Base-by-base conservation (phyloP, 257 asterid genomes). In the Nicotiana benthamiana region DNA sequence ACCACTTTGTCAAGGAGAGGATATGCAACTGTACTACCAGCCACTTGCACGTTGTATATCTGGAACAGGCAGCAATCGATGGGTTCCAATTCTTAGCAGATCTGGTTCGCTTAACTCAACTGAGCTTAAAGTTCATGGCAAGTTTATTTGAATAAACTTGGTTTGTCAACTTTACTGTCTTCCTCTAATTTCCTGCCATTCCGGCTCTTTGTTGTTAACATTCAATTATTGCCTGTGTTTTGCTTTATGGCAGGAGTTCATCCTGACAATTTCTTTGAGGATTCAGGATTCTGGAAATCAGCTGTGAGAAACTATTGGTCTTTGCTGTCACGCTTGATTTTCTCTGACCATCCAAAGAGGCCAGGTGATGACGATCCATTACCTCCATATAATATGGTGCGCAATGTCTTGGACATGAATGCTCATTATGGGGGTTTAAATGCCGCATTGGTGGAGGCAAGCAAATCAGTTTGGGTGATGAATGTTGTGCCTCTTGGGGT, bases 341-440 rank as follows among this genome's bases (percentile, higher is more conserved):
- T 95, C 85, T 94, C 98, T 54, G 98, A 93, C 89, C 97, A 93
- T 89, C 98, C 98, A 17, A 94, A 94, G 84, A 92, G 98, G 86
- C 97, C 97, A 6, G 96, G 97, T 67, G 97, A 94, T 65, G 98
- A 94, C 81, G 98, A 95, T 68, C 99, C 99, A 13, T 82, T 88
- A 83, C 94, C 97, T 82, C 99, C 98, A 10, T 92, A 91, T 85
- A 93, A 95, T 83, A 92, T 95, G 99, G 90, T 95, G 68, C 89
- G 98, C 68, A 95, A 95, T 84, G 93, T 93, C 86, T 93, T 95
- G 98, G 99, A 95, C 89, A 91, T 93, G 98, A 91, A 82, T 85
- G 97, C 98, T 64, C 90, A 83, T 88, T 96, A 92, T 79, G 99
- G 98, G 18, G 98, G 97, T 79, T 82, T 93, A 15, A 92, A 91